Evolutionary conservation across 1,284 basidiomycete species (phyloP), one percentile per base, ranked within the genome.

Genomic region (Cronartium ribicola): DNA sequence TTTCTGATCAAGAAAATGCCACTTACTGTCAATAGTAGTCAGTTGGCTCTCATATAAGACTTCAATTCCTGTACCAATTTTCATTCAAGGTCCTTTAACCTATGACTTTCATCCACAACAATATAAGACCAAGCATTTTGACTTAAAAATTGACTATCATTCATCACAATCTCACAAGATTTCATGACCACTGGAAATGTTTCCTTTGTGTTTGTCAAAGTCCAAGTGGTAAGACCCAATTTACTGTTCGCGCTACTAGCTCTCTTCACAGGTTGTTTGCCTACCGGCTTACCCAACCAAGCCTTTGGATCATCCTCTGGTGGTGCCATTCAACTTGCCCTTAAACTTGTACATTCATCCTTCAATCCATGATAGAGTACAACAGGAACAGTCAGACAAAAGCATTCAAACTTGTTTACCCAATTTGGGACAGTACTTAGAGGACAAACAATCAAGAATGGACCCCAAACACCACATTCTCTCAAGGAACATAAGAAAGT

Each of bases 61-160:
- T 95, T 96, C 77, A 98, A 88, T 82, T 97, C 94, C 76, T 87
- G 87, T 81, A 97, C 91, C 37, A 98, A 86, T 76, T 83, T 84
- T 75, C 75, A 77, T 79, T 97, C 87, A 76, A 94, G 84, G 79
- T 98, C 97, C 84, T 97, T 97, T 78, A 98, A 82, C 36, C 94
- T 85, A 81, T 98, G 94, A 0, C 94, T 93, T 82, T 98, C 94
- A 80, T 97, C 94, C 0, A 97, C 94, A 68, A 97, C 90, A 77
- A 97, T 91, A 79, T 92, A 95, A 67, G 92, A 92, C 91, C 92
- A 95, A 68, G 87, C 83, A 79, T 89, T 89, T 66, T 85, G 85
- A 4, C 85, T 83, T 43, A 95, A 84, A 78, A 87, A 85, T 43
- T 84, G 82, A 13, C 88, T 85, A 79, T 96, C 93, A 76, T 86